Base-by-base conservation (phyloP, 139 green algal species). In the Dunaliella sp. region DNA sequence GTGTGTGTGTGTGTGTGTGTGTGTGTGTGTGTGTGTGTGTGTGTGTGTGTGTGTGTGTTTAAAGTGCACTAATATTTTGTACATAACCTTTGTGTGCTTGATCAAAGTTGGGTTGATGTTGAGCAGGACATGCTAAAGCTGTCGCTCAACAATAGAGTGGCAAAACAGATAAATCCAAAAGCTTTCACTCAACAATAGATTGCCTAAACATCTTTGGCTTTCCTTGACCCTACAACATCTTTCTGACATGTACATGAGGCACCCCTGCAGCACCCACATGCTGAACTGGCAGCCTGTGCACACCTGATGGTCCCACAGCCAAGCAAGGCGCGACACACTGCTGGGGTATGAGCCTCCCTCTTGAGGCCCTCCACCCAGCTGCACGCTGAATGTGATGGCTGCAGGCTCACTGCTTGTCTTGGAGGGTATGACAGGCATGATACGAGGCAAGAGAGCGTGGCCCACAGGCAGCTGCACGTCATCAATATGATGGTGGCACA, bases 371-470 rank as follows among this genome's bases (percentile, higher is more conserved):
- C 16, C 28, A 25, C 26, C 12, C 28, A 88, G 83, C 37, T 77
- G 34, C 80, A 92, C 38, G 34, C 87, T 25, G 37, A 92, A 80
- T 79, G 88, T 32, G 1, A 87, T 1, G 0, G 34, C 26, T 34
- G 48, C 48, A 65, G n/a, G n/a, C n/a, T n/a, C n/a, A 65, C 48
- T 65, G 76, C 34, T 37, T 33, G 25, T 31, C n/a, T 2, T 36
- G 76, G 2, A 22, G n/a, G n/a, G 33, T 81, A 31, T 22, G 48
- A 16, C 48, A 65, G n/a, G n/a, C 31, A 37, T 81, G 1, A 37
- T 31, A 12, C 32, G 0, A 75, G 75, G 73, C 38, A 95, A 88
- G 32, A 96, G 84, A 16, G 93, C 91, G 81, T 96, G 93, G 28
- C 86, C 88, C 1, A 91, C 35, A 0, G 88, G 86, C 75, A 93